Conservation (phyloP, 768 basidiomycete species). For the Leccinum imitatum region DNA sequence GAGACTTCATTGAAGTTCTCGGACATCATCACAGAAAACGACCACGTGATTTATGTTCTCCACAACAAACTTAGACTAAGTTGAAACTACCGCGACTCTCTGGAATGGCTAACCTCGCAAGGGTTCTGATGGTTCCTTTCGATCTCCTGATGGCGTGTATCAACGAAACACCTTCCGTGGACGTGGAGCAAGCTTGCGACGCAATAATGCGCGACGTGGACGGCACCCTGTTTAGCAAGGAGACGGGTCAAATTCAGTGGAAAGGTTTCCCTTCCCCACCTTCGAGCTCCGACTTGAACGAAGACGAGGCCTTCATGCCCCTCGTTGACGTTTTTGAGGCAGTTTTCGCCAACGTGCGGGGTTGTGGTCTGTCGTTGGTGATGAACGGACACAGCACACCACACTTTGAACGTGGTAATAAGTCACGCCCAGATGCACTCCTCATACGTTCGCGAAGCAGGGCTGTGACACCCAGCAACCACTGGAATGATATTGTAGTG, state of each 20-base stretch:
- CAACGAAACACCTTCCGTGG: not conserved
- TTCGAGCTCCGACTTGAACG: not conserved
- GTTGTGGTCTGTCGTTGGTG: not conserved
- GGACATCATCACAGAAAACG: no score
- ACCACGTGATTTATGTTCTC: no score
- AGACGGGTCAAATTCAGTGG: not conserved
- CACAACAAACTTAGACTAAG: no score
- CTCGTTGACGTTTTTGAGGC: not conserved
- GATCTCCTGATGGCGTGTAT: not conserved
- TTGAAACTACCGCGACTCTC: no score
- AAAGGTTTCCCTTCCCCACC: not conserved
- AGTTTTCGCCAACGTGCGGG: not conserved
- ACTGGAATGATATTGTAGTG: conserved; percentile 13
- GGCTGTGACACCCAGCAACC: not conserved
- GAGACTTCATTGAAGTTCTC: not conserved
- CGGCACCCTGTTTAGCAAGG: not conserved
- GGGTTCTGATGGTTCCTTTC: not conserved
- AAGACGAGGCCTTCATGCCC: not conserved
- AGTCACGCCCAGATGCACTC: conserved; percentile 6
- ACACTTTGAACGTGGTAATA: not conserved
- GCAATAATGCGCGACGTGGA: not conserved
- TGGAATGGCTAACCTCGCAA: no score
- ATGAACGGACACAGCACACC: not conserved
- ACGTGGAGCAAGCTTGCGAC: not conserved
- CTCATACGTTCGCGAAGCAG: not conserved